Conservation (phyloP, 139 green algal species). For the Tetraselmis striata region DNA sequence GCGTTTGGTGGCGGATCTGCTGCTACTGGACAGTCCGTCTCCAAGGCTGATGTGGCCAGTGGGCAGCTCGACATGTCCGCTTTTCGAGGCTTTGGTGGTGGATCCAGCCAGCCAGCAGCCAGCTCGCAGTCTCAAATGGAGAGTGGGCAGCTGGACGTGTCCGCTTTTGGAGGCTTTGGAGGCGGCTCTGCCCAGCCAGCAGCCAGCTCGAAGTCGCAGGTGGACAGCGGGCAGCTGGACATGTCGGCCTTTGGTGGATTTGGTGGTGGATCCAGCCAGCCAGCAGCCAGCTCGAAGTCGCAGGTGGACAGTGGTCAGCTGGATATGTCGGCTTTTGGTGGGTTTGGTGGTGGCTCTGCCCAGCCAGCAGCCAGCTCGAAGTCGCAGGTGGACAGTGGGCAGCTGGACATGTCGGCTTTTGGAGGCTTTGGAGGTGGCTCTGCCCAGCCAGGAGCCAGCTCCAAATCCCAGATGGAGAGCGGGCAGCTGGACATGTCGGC, state of each 20-base stretch:
- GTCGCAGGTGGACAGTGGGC: not conserved
- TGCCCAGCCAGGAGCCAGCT: not conserved
- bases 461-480: not conserved
- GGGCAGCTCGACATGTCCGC: conserved; percentile 33
- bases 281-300: not conserved
- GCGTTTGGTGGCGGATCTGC: no score
- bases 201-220: not conserved
- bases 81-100: conserved; percentile 15
- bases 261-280: not conserved
- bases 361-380: not conserved
- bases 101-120: not conserved
- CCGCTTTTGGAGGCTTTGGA: not conserved
- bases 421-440: not conserved
- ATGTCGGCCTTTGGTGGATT: not conserved
- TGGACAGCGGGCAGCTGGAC: not conserved
- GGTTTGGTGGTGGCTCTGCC: conserved; percentile 3
- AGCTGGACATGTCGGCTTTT: not conserved
- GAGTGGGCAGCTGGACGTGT: conserved; percentile 35
- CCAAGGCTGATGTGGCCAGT: conserved; percentile 11
- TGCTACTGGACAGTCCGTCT: not conserved
- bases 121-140: conserved; percentile 14
- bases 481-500: conserved; percentile 19
- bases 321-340: conserved; percentile 29
- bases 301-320: not conserved
- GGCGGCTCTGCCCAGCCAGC: not conserved